These are phyloP conservation scores for Pyricularia sp. DNA, from an alignment of 2,329 filamentous ascomycete species.

Conservation along the genomic window DNA sequence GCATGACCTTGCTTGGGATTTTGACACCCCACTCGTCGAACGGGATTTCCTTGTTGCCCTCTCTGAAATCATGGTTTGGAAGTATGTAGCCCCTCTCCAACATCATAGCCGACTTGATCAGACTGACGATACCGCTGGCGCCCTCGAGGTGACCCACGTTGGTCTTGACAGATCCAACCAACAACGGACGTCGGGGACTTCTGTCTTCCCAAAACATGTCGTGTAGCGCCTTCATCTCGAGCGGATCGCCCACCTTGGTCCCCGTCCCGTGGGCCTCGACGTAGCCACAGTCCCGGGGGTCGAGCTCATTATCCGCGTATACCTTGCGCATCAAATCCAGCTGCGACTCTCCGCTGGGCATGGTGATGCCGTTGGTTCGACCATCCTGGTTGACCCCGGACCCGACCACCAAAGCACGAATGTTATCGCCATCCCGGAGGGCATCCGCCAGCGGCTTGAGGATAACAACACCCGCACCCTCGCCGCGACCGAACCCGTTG, in stretches of 20 bases:
- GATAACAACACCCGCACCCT: conserved; percentile 29
- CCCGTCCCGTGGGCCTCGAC: conserved; percentile 31
- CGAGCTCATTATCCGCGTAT: conserved; percentile 5
- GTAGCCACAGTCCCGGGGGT: conserved; percentile 16
- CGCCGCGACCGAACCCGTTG: conserved; percentile 37
- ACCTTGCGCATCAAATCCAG: conserved; percentile 5
- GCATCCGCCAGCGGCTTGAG: conserved; percentile 29
- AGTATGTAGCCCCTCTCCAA: conserved; percentile 32
- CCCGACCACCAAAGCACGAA: conserved; percentile 8
- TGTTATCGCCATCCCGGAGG: conserved; percentile 9
- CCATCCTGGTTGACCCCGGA: conserved; percentile 9
- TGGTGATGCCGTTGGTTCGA: conserved; percentile 8
- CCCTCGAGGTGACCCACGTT: conserved; percentile 21
- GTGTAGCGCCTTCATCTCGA: conserved; percentile 20
- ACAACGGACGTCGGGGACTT: conserved; percentile 6
- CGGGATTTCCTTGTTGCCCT: conserved; percentile 19
- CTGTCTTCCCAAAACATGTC: conserved; percentile 14
- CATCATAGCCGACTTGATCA: conserved; percentile 31
- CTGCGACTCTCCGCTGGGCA: conserved; percentile 6
- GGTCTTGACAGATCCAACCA: conserved; percentile 7
- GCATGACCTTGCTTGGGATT: conserved; percentile 8
- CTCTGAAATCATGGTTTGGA: conserved; percentile 30
- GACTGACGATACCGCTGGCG: conserved; percentile 24
- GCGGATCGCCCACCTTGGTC: conserved; percentile 26
- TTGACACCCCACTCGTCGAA: conserved; percentile 13